These are phyloP conservation scores for Rhynchospora pubera DNA, from an alignment of 176 grass and related monocot genomes.

Conservation along the genomic window DNA sequence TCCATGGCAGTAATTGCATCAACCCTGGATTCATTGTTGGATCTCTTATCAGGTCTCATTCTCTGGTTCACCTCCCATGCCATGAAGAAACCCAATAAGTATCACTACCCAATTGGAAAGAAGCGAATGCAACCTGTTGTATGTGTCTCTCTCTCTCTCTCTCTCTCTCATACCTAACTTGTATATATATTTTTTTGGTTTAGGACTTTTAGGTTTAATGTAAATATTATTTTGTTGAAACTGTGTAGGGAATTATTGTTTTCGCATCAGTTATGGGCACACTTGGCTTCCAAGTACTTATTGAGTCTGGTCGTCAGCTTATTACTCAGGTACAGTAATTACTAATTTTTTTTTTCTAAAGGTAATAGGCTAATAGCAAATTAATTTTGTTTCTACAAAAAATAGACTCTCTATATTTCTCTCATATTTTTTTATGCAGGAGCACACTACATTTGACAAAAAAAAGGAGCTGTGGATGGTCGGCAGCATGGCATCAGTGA, in stretches of 20 bases:
- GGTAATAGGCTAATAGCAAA: not conserved
- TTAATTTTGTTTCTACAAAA: not conserved
- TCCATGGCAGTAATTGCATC: slow-evolving; percentile 95
- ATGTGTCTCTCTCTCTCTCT: slow-evolving; percentile 22
- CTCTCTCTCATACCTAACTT: not conserved
- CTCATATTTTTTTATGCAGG: slow-evolving; percentile 21
- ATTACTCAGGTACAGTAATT: slow-evolving; percentile 41
- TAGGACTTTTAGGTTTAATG: not conserved
- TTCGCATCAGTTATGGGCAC: slow-evolving; percentile 92
- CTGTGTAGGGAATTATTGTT: slow-evolving; percentile 71
- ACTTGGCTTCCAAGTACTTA: slow-evolving; percentile 75
- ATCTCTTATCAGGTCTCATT: slow-evolving; percentile 85
- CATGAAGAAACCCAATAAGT: slow-evolving; percentile 89
- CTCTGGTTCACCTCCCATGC: slow-evolving; percentile 75
- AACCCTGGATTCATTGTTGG: slow-evolving; percentile 76
- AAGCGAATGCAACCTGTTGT: slow-evolving; percentile 96
- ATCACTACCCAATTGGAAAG: slow-evolving; percentile 88
- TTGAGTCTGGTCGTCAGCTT: slow-evolving; percentile 80
- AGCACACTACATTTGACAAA: slow-evolving; percentile 40
- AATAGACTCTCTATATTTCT: not conserved
- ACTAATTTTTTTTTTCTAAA: not conserved
- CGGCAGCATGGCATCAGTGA: slow-evolving; percentile 64
- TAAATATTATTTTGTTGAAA: not conserved
- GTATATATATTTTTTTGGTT: not conserved
- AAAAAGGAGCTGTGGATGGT: slow-evolving; percentile 79